A percentile compares a stretch with the other conserved stretches of the same genome.
phyloP scores from a whole-genome alignment of 805 yeast species.

The Cyberlindnera mrakii region DNA sequence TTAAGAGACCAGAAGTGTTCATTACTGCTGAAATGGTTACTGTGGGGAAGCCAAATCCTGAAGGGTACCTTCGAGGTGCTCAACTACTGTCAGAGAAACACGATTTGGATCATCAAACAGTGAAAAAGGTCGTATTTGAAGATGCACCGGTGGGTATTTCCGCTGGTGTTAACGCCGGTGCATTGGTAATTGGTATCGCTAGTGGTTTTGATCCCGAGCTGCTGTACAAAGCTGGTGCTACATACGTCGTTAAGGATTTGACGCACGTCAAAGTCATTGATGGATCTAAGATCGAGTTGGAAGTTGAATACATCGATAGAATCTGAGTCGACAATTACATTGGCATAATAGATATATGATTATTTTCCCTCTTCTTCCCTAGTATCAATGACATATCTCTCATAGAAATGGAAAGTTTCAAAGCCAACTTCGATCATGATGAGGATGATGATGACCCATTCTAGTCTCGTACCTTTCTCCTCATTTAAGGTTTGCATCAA shows the following conservation, averaged over 20 bases:
- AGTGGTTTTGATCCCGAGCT: conserved; percentile 58
- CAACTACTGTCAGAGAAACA: conserved; percentile 42
- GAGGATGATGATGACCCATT: conserved; percentile 81
- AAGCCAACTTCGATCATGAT: conserved; percentile 83
- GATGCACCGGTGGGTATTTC: conserved; percentile 88
- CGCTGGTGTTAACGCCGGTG: conserved; percentile 84
- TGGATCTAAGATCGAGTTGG: conserved; percentile 18
- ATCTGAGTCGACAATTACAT: neutral
- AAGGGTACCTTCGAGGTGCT: conserved; percentile 50
- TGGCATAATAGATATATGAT: neutral
- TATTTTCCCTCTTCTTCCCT: neutral
- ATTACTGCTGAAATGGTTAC: conserved; percentile 79
- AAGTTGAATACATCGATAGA: conserved; percentile 20
- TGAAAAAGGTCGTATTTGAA: conserved; percentile 64
- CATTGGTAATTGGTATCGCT: conserved; percentile 77
- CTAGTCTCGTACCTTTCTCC: conserved; percentile 67
- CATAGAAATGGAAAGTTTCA: conserved; percentile 71
- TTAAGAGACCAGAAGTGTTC: conserved; percentile 63
- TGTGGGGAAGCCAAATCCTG: conserved; percentile 83
- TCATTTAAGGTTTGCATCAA: conserved; percentile 70
- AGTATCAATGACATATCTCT: conserved; percentile 31
- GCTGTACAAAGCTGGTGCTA: conserved; percentile 65
- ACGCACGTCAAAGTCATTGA: conserved; percentile 24
- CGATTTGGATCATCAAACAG: conserved; percentile 29
- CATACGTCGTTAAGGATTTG: conserved; percentile 73